Percentiles rank a stretch among this genome's conserved stretches.
Evolutionary conservation across 2,329 filamentous ascomycete genomes (phyloP).

Genomic region (Aspergillus novoparasiticus): DNA sequence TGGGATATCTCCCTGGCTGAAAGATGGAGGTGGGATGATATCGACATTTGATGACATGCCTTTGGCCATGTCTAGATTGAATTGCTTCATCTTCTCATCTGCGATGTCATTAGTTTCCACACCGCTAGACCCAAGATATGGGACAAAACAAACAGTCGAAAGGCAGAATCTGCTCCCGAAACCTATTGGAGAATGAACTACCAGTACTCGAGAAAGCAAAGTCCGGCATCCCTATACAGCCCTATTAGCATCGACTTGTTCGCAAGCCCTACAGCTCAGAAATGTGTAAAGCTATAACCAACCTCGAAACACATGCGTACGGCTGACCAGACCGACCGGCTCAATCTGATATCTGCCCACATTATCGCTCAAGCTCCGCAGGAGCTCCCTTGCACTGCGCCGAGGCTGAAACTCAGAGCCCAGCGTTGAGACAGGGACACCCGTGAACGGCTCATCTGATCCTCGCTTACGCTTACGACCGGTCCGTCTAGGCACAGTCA

Average conservation of each 20-base stretch:
- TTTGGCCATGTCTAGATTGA: slow-evolving; percentile 66
- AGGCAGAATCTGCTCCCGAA: slow-evolving; percentile 71
- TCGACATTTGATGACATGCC: slow-evolving; percentile 64
- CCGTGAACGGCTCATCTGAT: slow-evolving; percentile 66
- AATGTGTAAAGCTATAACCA: background rate
- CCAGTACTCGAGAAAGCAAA: slow-evolving; percentile 77
- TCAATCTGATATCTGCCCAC: slow-evolving; percentile 66
- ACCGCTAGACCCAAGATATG: background rate
- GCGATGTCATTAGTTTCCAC: background rate
- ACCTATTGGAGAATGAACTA: slow-evolving; percentile 69
- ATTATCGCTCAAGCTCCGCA: slow-evolving; percentile 69
- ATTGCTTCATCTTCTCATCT: slow-evolving; percentile 64
- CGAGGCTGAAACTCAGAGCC: slow-evolving; percentile 17
- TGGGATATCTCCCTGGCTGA: slow-evolving; percentile 72
- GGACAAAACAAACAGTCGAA: slow-evolving; percentile 62
- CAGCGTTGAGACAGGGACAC: slow-evolving; percentile 40
- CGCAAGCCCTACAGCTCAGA: background rate
- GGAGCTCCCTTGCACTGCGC: slow-evolving; percentile 28
- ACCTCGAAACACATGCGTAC: slow-evolving; percentile 85
- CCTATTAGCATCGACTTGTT: slow-evolving; percentile 4
- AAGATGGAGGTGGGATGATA: slow-evolving; percentile 77
- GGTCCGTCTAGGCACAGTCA: slow-evolving; percentile 84
- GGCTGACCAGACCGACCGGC: slow-evolving; percentile 70
- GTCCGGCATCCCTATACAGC: slow-evolving; percentile 68
- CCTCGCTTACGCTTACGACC: slow-evolving; percentile 84